These are phyloP conservation scores for Entrophospora sp. DNA, from an alignment of 192 early-diverging fungal species.

Conservation along the genomic window DNA sequence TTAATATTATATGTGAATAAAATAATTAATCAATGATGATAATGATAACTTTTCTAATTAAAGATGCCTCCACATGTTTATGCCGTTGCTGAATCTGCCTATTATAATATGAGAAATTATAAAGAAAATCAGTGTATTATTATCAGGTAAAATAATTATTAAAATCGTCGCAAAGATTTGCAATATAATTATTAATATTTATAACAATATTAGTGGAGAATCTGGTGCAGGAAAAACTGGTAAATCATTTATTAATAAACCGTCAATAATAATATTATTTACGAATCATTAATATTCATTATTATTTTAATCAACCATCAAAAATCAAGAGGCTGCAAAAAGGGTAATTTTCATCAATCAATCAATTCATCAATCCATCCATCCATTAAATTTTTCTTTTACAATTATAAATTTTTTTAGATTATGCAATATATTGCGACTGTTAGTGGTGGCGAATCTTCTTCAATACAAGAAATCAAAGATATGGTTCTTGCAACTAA, in stretches of 20 bases:
- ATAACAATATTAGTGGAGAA: slow-evolving; percentile 64
- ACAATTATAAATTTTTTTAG: slow-evolving; percentile 20
- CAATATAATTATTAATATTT: no score
- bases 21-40: no score
- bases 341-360: slow-evolving; percentile 24
- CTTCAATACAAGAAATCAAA: slow-evolving; percentile 89
- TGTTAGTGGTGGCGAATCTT: slow-evolving; percentile 73
- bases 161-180: no score
- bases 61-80: slow-evolving; percentile 94
- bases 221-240: slow-evolving; percentile 85
- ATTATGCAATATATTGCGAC: slow-evolving; percentile 99
- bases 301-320: no score
- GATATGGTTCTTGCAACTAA: slow-evolving; percentile 99
- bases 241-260: background rate
- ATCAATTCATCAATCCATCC: background rate
- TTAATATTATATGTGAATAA: no score
- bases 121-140: slow-evolving; percentile 99
- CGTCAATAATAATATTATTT: background rate
- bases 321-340: slow-evolving; percentile 90
- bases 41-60: background rate
- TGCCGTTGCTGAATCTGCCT: slow-evolving; percentile 87
- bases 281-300: no score
- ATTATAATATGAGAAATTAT: slow-evolving; percentile 93
- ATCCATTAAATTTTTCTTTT: background rate
- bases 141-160: slow-evolving; percentile 51